These are phyloP conservation scores for Ogataea trehaloabstinens DNA, from an alignment of 805 yeast species.

Conservation along the genomic window DNA sequence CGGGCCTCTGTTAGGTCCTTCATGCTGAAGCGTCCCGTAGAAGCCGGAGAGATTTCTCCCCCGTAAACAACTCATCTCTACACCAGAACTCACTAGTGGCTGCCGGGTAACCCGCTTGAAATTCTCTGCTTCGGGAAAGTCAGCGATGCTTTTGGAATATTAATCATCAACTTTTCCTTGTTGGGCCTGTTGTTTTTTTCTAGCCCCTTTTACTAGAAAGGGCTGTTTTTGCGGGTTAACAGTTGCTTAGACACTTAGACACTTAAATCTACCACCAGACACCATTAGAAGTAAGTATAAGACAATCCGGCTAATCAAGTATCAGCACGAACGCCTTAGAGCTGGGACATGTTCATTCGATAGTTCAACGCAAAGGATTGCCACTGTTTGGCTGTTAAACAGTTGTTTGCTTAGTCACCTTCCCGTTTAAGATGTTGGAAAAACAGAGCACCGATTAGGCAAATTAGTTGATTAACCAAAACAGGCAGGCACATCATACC, in stretches of 20 bases:
- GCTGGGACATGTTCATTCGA: no score
- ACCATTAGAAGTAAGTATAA: neutral
- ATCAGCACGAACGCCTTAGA: no score
- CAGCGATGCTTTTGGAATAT: constrained; percentile 11
- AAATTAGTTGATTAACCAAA: constrained; percentile 27
- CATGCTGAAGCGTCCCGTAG: no score
- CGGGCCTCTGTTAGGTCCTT: no score
- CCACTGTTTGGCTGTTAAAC: no score
- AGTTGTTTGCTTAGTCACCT: no score
- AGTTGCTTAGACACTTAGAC: no score
- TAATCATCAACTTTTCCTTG: constrained; percentile 19
- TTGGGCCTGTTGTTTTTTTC: constrained; percentile 15
- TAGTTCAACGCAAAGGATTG: no score
- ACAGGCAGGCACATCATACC: constrained; percentile 3
- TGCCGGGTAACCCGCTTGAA: neutral
- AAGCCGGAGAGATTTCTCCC: neutral
- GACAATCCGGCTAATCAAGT: no score
- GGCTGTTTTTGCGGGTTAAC: constrained; percentile 5
- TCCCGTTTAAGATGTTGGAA: constrained; percentile 1
- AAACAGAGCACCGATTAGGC: constrained; percentile 19
- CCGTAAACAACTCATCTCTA: no score
- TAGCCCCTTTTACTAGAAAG: constrained; percentile 10
- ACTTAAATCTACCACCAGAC: no score
- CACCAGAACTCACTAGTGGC: no score
- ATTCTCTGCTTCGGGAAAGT: constrained; percentile 3